A percentile compares a stretch with the other conserved stretches of the same genome.
These are phyloP conservation scores for Colletotrichum cordylinicola DNA, from an alignment of 2,329 filamentous ascomycete species.

Conservation along the genomic window DNA sequence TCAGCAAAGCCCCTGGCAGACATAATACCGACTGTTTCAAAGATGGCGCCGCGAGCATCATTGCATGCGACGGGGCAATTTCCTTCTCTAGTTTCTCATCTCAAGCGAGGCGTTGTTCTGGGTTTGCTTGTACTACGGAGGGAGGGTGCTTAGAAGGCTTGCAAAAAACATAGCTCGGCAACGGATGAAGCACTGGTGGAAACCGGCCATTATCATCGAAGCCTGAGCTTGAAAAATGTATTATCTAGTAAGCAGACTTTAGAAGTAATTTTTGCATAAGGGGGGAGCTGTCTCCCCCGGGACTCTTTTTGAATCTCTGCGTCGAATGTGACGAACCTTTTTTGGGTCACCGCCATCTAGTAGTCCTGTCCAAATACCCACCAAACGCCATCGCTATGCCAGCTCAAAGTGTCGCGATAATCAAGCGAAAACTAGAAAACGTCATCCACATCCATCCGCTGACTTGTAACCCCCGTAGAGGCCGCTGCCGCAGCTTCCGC, in stretches of 20 bases:
- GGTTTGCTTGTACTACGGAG: conserved; percentile 21
- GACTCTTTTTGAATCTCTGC: neutral
- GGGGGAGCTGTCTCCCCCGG: neutral
- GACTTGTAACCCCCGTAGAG: conserved; percentile 30
- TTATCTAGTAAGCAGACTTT: conserved; percentile 20
- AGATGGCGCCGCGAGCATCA: neutral
- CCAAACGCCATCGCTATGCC: conserved; percentile 34
- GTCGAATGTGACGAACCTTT: neutral
- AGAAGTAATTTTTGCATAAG: conserved; percentile 21
- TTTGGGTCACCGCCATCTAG: neutral
- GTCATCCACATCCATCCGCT: conserved; percentile 56
- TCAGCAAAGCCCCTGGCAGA: conserved; percentile 66
- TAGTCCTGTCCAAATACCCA: neutral
- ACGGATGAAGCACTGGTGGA: neutral
- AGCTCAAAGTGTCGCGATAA: neutral
- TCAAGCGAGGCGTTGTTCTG: conserved; percentile 38
- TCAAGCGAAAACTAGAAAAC: neutral
- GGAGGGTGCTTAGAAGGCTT: conserved; percentile 27
- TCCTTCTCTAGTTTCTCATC: conserved; percentile 29
- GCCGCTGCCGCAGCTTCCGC: conserved; percentile 41
- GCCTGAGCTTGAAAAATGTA: conserved; percentile 15
- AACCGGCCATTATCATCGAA: neutral
- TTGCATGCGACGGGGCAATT: conserved; percentile 22
- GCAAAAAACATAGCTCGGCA: conserved; percentile 2
- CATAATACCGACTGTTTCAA: conserved; percentile 1